These are phyloP conservation scores for Tricholoma sp. DNA, from an alignment of 768 basidiomycete genomes.

Conservation along the genomic window DNA sequence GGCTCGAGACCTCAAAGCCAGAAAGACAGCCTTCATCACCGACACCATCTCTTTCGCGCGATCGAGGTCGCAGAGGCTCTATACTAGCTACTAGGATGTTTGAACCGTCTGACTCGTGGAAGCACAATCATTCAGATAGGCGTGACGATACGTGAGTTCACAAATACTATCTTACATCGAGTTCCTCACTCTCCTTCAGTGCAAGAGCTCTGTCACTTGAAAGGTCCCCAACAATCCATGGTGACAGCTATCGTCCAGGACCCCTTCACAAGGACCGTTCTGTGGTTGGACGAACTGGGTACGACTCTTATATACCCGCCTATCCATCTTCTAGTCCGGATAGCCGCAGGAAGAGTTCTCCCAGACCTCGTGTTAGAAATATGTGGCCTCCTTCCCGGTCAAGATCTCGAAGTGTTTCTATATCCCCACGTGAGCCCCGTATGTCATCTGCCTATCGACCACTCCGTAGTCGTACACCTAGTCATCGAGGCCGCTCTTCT, in stretches of 20 bases:
- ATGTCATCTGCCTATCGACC: conserved; percentile 16
- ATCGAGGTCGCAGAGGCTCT: conserved; percentile 27
- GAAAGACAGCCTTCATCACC: conserved; percentile 42
- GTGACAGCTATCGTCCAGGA: conserved; percentile 46
- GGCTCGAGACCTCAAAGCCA: conserved; percentile 34
- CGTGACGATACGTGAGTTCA: conserved; percentile 38
- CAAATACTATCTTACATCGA: not conserved
- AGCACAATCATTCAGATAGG: conserved; percentile 48
- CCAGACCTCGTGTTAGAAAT: not conserved
- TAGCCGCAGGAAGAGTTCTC: conserved; percentile 17
- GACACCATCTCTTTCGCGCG: conserved; percentile 21
- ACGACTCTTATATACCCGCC: conserved; percentile 51
- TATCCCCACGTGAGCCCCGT: conserved; percentile 22
- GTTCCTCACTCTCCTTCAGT: conserved; percentile 4
- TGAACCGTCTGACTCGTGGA: conserved; percentile 73
- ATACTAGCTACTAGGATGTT: conserved; percentile 47
- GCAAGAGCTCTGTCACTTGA: conserved; percentile 16
- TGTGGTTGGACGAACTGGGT: conserved; percentile 27
- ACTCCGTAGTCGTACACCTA: conserved; percentile 15
- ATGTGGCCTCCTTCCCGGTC: conserved; percentile 20
- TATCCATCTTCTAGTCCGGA: conserved; percentile 18
- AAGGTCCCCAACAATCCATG: conserved; percentile 26
- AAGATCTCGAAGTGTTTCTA: conserved; percentile 25
- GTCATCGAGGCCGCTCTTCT: conserved; percentile 14
- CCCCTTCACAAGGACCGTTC: conserved; percentile 39